Base-by-base conservation (phyloP, 2,329 filamentous ascomycete species). In the Chaetomium strumarium region DNA sequence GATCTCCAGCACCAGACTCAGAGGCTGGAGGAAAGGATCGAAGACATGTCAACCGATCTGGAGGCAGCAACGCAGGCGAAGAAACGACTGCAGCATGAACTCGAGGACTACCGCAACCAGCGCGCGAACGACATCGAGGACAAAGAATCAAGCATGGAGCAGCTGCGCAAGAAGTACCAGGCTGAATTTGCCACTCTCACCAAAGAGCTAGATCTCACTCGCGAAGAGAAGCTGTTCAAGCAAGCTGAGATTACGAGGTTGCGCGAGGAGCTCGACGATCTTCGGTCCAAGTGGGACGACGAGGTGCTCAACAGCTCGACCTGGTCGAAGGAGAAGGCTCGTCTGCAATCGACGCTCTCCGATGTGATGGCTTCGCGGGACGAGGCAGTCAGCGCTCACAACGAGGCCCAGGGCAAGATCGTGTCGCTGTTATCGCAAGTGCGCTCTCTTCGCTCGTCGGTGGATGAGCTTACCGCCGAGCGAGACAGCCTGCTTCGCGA, bases 141-240 rank as follows among this genome's bases (percentile, higher is more conserved):
- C 70, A 96, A 93, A 69, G 92, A 97, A 70, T 86, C 86, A 10
- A 93, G 88, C 60, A 88, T 96, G 81, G 93, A 99, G 71, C 92
- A 97, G 70, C 96, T 92, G 40, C 83, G 92, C 64, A 93, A 92
- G 77, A 99, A 97, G 76, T 99, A 97, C 67, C 93, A 97, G 67
- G 81, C 85, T 39, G 92, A 99, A 68, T 90, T 96, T 66, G 86
- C 89, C 14, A 87, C 87, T 4, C 75, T 97, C 45, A 93, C 88
- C 48, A 90, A 91, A 63, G 93, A 99, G 70, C 82, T 99, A 24
- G 92, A 97, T 66, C 80, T 95, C 56, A 91, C 95, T 62, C 86
- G 93, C 34, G 91, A 97, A 67, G 92, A 95, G 70, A 83, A 77
- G 77, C 87, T 75, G 72, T 96, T 74, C 79, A 92, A 79, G 80